Conservation (phyloP, 2,329 filamentous ascomycete species). For the Pestalotiopsis sp. region DNA sequence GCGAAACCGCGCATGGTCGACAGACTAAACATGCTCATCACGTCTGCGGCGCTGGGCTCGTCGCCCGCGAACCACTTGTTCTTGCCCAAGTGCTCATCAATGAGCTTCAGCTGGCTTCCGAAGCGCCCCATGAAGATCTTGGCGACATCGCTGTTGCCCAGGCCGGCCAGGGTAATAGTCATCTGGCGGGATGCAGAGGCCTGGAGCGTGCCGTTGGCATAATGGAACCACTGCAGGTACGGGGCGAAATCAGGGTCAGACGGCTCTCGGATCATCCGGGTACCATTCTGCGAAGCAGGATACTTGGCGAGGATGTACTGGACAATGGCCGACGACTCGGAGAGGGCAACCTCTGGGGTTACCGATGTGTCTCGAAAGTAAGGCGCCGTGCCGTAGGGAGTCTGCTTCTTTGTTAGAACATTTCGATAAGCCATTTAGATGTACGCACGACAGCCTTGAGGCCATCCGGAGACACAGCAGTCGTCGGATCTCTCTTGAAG, state of each 20-base stretch:
- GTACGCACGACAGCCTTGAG: slow-evolving; percentile 13
- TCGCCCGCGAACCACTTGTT: slow-evolving; percentile 14
- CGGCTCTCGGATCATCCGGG: slow-evolving; percentile 8
- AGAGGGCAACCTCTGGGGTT: slow-evolving; percentile 3
- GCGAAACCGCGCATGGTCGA: slow-evolving; percentile 12
- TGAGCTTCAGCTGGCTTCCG: slow-evolving; percentile 2
- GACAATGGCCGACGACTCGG: slow-evolving; percentile 12
- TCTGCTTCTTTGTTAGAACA: not conserved
- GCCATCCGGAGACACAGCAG: slow-evolving; percentile 12
- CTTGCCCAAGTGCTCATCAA: slow-evolving; percentile 13
- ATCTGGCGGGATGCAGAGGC: slow-evolving; percentile 9
- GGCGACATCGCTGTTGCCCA: not conserved
- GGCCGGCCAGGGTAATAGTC: not conserved
- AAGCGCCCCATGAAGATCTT: not conserved
- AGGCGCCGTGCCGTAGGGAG: slow-evolving; percentile 13
- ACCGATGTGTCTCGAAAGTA: slow-evolving; percentile 13
- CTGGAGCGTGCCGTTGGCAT: slow-evolving; percentile 15
- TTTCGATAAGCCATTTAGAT: not conserved
- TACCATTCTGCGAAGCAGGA: not conserved
- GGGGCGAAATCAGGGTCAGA: slow-evolving; percentile 11
- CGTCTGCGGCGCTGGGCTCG: slow-evolving; percentile 11
- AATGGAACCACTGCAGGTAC: slow-evolving; percentile 16
- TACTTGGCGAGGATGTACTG: slow-evolving; percentile 11
- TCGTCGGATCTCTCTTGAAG: slow-evolving; percentile 12
- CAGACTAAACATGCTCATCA: slow-evolving; percentile 14